Evolutionary conservation across 2,329 filamentous ascomycete species (phyloP).

Genomic region (Verticillium zaregamsianum): DNA sequence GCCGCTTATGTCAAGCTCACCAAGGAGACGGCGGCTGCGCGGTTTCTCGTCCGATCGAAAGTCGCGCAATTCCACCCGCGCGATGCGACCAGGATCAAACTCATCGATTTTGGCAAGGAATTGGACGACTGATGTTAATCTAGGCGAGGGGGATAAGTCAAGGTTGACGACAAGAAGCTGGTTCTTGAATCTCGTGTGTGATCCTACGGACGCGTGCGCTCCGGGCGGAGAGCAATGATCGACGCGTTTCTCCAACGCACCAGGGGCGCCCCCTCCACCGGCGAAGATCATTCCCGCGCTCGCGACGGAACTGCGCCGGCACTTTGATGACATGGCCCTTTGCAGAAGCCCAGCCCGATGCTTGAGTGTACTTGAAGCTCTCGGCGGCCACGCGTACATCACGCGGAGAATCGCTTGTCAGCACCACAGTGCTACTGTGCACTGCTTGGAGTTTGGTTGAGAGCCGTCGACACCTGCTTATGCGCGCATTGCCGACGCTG

Average conservation of each 20-base stretch:
- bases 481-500: not conserved
- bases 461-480: not conserved
- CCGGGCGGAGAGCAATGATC: not conserved
- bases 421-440: not conserved
- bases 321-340: not conserved
- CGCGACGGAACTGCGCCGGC: not conserved
- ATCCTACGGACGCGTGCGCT: not conserved
- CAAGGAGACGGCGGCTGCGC: slow-evolving; percentile 57
- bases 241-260: not conserved
- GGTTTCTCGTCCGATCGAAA: slow-evolving; percentile 61
- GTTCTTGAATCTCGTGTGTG: not conserved
- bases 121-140: slow-evolving; percentile 42
- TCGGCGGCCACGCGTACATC: not conserved
- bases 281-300: not conserved
- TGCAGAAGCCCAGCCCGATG: not conserved
- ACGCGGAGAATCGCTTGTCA: not conserved
- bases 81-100: slow-evolving; percentile 53
- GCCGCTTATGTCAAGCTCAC: slow-evolving; percentile 55
- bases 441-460: not conserved
- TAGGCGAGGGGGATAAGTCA: not conserved
- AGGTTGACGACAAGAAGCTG: no score
- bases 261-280: not conserved
- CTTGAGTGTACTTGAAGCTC: not conserved
- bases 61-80: slow-evolving; percentile 63
- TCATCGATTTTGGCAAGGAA: slow-evolving; percentile 62